Evolutionary conservation across 2,329 filamentous ascomycete species (phyloP).

Genomic region (Phaeoacremonium minimum): DNA sequence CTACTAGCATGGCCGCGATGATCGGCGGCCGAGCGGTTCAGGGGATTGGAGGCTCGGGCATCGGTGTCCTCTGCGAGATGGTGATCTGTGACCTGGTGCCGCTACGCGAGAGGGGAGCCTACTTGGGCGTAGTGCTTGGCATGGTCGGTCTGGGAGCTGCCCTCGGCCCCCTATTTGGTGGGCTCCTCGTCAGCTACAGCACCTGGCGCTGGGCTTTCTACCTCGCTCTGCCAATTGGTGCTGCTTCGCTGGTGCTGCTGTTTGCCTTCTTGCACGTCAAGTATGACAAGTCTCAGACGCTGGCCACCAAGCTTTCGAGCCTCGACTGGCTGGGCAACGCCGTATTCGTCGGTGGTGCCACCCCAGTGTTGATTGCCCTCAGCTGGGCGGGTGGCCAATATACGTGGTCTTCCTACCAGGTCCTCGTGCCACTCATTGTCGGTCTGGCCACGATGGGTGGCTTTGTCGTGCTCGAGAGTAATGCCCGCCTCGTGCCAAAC

Average conservation of each 20-base stretch:
- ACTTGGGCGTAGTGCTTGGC: slow-evolving; percentile 8
- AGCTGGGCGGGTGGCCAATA: slow-evolving; percentile 8
- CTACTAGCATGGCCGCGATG: too few relatives aligned
- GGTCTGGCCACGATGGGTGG: slow-evolving; percentile 26
- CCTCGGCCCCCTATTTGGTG: slow-evolving; percentile 11
- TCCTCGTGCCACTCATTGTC: slow-evolving; percentile 28
- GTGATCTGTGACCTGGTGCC: too few relatives aligned
- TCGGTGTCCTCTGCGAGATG: too few relatives aligned
- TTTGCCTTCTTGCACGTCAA: slow-evolving; percentile 17
- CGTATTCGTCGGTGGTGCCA: slow-evolving; percentile 29
- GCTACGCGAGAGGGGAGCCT: slow-evolving; percentile 11
- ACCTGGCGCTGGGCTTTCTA: too few relatives aligned
- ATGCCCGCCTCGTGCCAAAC: too few relatives aligned
- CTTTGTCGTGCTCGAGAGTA: slow-evolving; percentile 28
- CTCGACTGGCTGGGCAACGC: slow-evolving; percentile 36
- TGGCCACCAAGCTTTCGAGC: slow-evolving; percentile 10
- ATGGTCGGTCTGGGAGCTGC: slow-evolving; percentile 5
- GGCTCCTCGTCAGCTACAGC: slow-evolving; percentile 11
- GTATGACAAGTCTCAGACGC: slow-evolving; percentile 9
- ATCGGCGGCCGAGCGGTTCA: too few relatives aligned
- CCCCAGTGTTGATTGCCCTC: slow-evolving; percentile 25
- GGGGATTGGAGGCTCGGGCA: too few relatives aligned
- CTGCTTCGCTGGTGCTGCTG: slow-evolving; percentile 12
- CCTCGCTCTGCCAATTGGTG: slow-evolving; percentile 30
- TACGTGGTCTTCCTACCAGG: slow-evolving; percentile 7